A percentile compares a stretch with the other conserved stretches of the same genome.
phyloP scores from a whole-genome alignment of 148 eudicot species.

The Chenopodium suecicum region DNA sequence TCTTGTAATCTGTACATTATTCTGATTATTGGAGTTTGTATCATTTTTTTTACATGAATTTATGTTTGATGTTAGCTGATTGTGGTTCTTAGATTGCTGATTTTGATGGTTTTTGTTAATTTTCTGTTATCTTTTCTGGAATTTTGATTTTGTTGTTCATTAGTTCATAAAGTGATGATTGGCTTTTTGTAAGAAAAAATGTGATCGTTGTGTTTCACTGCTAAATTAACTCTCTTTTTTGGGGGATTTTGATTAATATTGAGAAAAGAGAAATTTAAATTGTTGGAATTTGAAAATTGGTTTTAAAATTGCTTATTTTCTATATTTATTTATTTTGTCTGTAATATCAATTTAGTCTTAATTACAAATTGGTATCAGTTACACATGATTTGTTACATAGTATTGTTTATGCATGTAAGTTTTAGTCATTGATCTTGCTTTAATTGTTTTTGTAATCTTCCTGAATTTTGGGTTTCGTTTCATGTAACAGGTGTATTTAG shows the following conservation, averaged over 20 bases:
- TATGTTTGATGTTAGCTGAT: slow-evolving; percentile 1
- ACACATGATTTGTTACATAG: slow-evolving; percentile 5
- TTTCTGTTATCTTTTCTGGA: neutral
- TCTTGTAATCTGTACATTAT: slow-evolving; percentile 18
- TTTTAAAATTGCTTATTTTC: slow-evolving; percentile 12
- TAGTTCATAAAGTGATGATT: neutral
- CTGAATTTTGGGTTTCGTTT: slow-evolving; percentile 14
- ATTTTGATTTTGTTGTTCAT: no score
- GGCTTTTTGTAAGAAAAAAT: neutral
- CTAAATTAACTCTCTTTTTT: neutral
- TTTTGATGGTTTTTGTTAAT: neutral
- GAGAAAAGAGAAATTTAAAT: neutral
- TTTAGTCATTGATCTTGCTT: slow-evolving; percentile 14
- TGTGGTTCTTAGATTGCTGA: slow-evolving; percentile 1
- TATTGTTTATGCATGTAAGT: slow-evolving; percentile 18
- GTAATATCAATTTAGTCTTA: slow-evolving; percentile 10
- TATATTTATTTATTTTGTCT: neutral
- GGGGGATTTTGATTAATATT: neutral
- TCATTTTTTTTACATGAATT: slow-evolving; percentile 11
- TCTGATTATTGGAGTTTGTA: neutral
- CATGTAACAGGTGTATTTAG: slow-evolving; percentile 32
- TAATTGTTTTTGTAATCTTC: slow-evolving; percentile 4
- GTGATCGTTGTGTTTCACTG: slow-evolving; percentile 4
- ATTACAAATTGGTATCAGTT: slow-evolving; percentile 1
- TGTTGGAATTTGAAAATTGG: slow-evolving; percentile 4